These are phyloP conservation scores for Arthrinium puccinioides DNA, from an alignment of 2,329 filamentous ascomycete genomes.

Conservation along the genomic window DNA sequence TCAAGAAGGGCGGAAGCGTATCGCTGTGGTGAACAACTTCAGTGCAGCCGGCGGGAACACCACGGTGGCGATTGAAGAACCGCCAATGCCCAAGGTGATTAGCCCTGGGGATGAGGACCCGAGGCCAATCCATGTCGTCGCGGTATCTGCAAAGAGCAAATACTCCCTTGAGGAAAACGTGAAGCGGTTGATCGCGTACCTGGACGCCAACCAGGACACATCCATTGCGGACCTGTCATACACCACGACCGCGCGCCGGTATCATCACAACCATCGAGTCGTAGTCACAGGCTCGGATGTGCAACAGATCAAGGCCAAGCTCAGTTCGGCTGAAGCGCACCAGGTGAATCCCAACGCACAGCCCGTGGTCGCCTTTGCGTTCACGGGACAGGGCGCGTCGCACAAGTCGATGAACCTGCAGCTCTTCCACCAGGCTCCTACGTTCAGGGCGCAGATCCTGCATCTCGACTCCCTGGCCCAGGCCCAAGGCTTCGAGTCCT, in stretches of 20 bases:
- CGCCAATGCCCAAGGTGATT: conserved; percentile 1
- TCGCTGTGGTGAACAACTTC: conserved; percentile 43
- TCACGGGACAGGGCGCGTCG: conserved; percentile 37
- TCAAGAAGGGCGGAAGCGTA: conserved; percentile 12
- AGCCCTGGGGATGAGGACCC: neutral
- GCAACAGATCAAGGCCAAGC: conserved; percentile 9
- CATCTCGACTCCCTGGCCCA: conserved; percentile 22
- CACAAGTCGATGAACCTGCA: conserved; percentile 23
- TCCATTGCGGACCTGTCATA: conserved; percentile 32
- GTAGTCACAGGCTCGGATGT: conserved; percentile 2
- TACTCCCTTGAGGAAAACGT: neutral
- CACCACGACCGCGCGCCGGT: conserved; percentile 21
- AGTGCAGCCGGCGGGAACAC: conserved; percentile 43
- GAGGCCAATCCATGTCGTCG: conserved; percentile 33
- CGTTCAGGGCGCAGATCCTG: conserved; percentile 29
- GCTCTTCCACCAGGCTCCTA: conserved; percentile 26
- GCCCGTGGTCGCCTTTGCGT: conserved; percentile 28
- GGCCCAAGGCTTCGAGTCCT: conserved; percentile 27
- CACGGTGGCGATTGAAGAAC: conserved; percentile 12
- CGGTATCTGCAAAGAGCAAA: conserved; percentile 43
- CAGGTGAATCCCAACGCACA: conserved; percentile 13
- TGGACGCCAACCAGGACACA: conserved; percentile 37
- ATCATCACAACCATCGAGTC: neutral
- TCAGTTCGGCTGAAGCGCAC: conserved; percentile 10
- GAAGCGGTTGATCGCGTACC: conserved; percentile 28